These are phyloP conservation scores for Candida pseudofarinosa DNA, from an alignment of 805 yeast genomes.

Conservation along the genomic window DNA sequence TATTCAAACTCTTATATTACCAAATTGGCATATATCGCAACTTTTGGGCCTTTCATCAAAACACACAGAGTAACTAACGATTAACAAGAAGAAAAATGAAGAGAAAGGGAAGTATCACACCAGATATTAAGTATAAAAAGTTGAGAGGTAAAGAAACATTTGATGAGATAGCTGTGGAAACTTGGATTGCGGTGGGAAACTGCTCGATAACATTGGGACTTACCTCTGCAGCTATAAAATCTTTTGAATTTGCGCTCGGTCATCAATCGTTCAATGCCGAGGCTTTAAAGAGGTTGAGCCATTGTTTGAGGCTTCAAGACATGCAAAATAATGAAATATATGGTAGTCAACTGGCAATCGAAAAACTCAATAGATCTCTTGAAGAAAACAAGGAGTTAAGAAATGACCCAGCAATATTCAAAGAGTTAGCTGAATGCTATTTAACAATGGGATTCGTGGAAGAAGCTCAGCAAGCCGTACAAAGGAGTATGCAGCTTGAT, in stretches of 20 bases:
- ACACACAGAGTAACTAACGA: too few relatives aligned
- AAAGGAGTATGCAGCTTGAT: constrained; percentile 35
- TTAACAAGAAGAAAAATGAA: neutral
- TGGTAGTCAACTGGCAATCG: constrained; percentile 39
- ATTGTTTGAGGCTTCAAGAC: constrained; percentile 38
- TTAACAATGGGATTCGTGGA: constrained; percentile 43
- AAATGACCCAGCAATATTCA: constrained; percentile 39
- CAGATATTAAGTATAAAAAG: neutral
- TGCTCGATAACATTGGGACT: constrained; percentile 43
- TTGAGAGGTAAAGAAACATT: constrained; percentile 7
- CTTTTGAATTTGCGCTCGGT: constrained; percentile 40
- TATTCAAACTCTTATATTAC: too few relatives aligned
- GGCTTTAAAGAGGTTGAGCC: constrained; percentile 43
- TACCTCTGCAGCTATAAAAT: constrained; percentile 35
- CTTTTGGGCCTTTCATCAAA: too few relatives aligned
- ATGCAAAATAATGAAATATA: constrained; percentile 31
- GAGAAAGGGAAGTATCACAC: constrained; percentile 1
- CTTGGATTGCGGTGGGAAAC: constrained; percentile 46
- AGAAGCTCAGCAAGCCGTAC: constrained; percentile 48
- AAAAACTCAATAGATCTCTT: constrained; percentile 35
- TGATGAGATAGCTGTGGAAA: constrained; percentile 27
- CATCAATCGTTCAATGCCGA: constrained; percentile 36
- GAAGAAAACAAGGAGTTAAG: constrained; percentile 34
- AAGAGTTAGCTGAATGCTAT: constrained; percentile 52
- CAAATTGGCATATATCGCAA: too few relatives aligned